Base-by-base conservation (phyloP, 2,329 filamentous ascomycete genomes). In the Furcasterigmium sp. region DNA sequence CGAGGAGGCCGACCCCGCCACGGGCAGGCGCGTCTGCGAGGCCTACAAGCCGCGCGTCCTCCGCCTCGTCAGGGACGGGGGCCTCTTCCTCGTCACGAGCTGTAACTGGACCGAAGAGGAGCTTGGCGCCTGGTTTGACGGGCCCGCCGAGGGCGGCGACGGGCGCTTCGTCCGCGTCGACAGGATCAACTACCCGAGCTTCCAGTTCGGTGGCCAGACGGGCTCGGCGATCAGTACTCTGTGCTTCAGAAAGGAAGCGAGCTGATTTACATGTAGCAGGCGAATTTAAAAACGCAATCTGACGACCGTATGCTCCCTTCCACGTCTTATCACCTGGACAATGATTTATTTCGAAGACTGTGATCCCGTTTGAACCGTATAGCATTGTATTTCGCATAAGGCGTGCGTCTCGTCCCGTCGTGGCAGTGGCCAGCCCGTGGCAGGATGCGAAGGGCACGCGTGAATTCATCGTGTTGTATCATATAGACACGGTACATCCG, bases 51-150 rank as follows among this genome's bases (percentile, higher is more conserved):
- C 75, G 37, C 78, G 80, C 41, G 82, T 91, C 25, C 69, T 83
- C 48, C 67, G 64, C 21, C 72, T 97, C 50, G 75, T 97, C 41
- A 81, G 79, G 53, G 68, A 65, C 1, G 84, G 83, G 2, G 88
- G 88, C 0, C 71, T 88, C 19, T 78, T 97, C 54, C 65, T 96
- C 46, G 80, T 98, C 42, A 97, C 93, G 43, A 96, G 90, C 64
- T 98, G 93, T 63, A 98, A 98, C 67, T 98, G 93, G 93, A 97
- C 91, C 2, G 90, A 93, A 68, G 78, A 82, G 32, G 93, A 98
- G 70, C 66, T 98, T 55, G 71, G 76, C 47, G 67, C 66, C 14
- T 97, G 91, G 90, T 93, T 97, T 59, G 80, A 76, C 40, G 69
- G 63, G 3, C 63, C 52, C 18, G 55, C 51, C 21, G 53, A 51